Conservation (phyloP, 2,329 filamentous ascomycete species). For the Chrysoporthe puriensis region DNA sequence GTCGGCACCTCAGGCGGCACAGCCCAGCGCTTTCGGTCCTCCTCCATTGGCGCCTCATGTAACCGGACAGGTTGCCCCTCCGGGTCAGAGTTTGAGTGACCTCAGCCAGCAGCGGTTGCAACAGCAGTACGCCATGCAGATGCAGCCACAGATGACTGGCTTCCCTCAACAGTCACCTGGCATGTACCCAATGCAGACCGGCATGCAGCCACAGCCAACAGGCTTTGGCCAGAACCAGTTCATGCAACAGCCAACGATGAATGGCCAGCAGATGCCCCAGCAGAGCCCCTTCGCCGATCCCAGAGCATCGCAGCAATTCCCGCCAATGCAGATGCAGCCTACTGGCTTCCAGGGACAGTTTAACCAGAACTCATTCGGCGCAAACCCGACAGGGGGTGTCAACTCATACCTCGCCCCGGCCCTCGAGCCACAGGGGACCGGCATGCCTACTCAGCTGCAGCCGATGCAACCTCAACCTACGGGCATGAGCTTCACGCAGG, state of each 20-base stretch:
- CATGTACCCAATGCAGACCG: slow-evolving; percentile 57
- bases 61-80: slow-evolving; percentile 76
- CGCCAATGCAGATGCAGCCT: slow-evolving; percentile 61
- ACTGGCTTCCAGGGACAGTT: slow-evolving; percentile 59
- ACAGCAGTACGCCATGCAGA: slow-evolving; percentile 58
- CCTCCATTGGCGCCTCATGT: slow-evolving; percentile 82
- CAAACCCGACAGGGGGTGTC: slow-evolving; percentile 46
- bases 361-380: slow-evolving; percentile 49
- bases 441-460: slow-evolving; percentile 45
- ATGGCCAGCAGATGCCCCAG: slow-evolving; percentile 45
- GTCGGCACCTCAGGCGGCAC: slow-evolving; percentile 83
- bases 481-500: slow-evolving; percentile 51
- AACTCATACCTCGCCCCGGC: slow-evolving; percentile 63
- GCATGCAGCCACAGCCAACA: slow-evolving; percentile 43
- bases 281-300: slow-evolving; percentile 47
- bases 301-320: slow-evolving; percentile 45
- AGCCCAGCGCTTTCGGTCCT: slow-evolving; percentile 72
- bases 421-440: slow-evolving; percentile 63
- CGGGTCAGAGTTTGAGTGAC: slow-evolving; percentile 77
- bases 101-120: slow-evolving; percentile 67
- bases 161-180: slow-evolving; percentile 41
- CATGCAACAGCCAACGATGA: slow-evolving; percentile 46
- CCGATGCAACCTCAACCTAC: slow-evolving; percentile 54
- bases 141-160: slow-evolving; percentile 45
- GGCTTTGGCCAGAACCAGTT: slow-evolving; percentile 47